Percentiles rank a stretch among this genome's conserved stretches.
phyloP scores from a whole-genome alignment of 2,329 filamentous ascomycete species.

The Hymenotorrendiella dingleyae region DNA sequence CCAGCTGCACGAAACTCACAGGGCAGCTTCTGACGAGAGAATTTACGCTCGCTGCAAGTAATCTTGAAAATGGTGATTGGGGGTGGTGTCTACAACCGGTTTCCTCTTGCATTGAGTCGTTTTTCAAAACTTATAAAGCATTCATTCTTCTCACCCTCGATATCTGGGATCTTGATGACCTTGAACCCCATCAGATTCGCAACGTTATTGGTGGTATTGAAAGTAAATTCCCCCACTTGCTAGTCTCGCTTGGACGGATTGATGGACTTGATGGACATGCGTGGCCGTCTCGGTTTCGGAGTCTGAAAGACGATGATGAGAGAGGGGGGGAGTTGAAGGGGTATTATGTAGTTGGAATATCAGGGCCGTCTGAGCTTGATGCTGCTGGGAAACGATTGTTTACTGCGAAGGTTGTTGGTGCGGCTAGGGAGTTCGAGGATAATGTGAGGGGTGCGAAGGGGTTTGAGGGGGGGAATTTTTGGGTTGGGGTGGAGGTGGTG shows the following conservation, averaged over 20 bases:
- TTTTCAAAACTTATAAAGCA: not conserved
- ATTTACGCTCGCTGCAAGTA: not conserved
- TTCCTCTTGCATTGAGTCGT: not conserved
- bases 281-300: not conserved
- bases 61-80: not conserved
- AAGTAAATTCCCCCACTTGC: not conserved
- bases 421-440: not conserved
- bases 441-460: not conserved
- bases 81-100: not conserved
- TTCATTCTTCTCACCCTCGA: not conserved
- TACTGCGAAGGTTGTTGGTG: not conserved
- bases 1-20: conserved; percentile 34
- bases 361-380: not conserved
- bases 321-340: not conserved
- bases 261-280: not conserved
- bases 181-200: not conserved
- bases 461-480: not conserved
- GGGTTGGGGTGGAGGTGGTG: not conserved
- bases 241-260: not conserved
- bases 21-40: conserved; percentile 8
- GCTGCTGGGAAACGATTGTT: not conserved
- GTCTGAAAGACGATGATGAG: not conserved
- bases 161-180: not conserved
- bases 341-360: not conserved
- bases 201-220: not conserved